phyloP scores from a whole-genome alignment of 2,329 filamentous ascomycete species.

The Alternaria atra region DNA sequence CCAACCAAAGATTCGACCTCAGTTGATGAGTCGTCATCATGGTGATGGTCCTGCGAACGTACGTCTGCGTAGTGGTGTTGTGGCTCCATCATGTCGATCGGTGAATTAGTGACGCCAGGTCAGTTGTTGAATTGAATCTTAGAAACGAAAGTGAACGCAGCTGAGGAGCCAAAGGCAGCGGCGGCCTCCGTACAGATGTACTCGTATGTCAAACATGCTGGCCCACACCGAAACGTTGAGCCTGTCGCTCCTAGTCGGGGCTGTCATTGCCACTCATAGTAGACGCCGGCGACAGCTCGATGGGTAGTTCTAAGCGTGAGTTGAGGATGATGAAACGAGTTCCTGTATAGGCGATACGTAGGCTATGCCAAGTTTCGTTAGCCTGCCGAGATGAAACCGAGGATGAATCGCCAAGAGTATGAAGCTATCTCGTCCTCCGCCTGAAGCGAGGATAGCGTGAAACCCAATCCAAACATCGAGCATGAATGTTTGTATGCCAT shows the following conservation, averaged over 20 bases:
- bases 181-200: constrained; percentile 27
- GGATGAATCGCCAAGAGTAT: constrained; percentile 45
- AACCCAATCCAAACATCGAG: constrained; percentile 34
- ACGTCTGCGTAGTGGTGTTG: constrained; percentile 44
- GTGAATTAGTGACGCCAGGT: constrained; percentile 32
- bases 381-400: constrained; percentile 36
- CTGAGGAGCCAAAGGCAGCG: constrained; percentile 33
- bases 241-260: constrained; percentile 34
- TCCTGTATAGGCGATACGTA: constrained; percentile 21
- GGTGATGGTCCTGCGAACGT: constrained; percentile 30
- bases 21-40: constrained; percentile 45
- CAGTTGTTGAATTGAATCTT: constrained; percentile 7
- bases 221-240: constrained; percentile 23
- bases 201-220: constrained; percentile 13
- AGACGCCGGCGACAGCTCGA: constrained; percentile 10
- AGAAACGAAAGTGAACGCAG: constrained; percentile 38
- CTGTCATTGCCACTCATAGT: constrained; percentile 15
- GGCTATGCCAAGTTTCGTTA: constrained; percentile 34
- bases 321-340: constrained; percentile 24
- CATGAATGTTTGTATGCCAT: not conserved
- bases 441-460: constrained; percentile 33
- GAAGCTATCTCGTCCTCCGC: constrained; percentile 32
- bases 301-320: constrained; percentile 22
- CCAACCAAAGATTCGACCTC: constrained; percentile 46
- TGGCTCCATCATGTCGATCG: constrained; percentile 36